Percentiles rank a stretch among this genome's conserved stretches.
These are phyloP conservation scores for Cadophora luteo-olivacea DNA, from an alignment of 2,329 filamentous ascomycete genomes.

Conservation along the genomic window DNA sequence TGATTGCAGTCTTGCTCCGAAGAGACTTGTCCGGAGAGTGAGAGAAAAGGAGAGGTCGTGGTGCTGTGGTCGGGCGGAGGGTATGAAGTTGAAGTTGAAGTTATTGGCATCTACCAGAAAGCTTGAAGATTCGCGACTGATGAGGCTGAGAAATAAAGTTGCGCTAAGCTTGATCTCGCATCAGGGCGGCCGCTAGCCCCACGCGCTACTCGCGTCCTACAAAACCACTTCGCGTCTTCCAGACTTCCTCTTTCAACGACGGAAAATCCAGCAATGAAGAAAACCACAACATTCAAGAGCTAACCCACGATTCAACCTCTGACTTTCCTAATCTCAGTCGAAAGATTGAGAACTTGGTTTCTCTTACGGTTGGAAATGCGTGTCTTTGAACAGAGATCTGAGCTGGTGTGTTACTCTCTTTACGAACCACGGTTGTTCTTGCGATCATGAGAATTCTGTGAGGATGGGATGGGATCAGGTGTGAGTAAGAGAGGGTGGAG, in stretches of 20 bases:
- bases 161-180: neutral
- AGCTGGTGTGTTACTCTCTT: slow-evolving; percentile 36
- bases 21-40: slow-evolving; percentile 3
- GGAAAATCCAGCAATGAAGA: slow-evolving; percentile 44
- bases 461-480: slow-evolving; percentile 20
- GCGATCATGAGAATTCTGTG: slow-evolving; percentile 13
- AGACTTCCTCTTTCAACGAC: slow-evolving; percentile 22
- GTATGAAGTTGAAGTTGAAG: slow-evolving; percentile 17
- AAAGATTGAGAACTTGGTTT: neutral
- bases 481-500: slow-evolving; percentile 20
- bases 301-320: slow-evolving; percentile 41
- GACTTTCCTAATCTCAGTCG: neutral
- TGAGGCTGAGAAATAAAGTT: slow-evolving; percentile 18
- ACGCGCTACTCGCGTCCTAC: slow-evolving; percentile 19
- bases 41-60: neutral
- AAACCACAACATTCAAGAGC: slow-evolving; percentile 40
- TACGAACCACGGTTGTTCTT: neutral
- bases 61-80: neutral
- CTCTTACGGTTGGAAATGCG: slow-evolving; percentile 41
- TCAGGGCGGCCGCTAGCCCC: slow-evolving; percentile 26
- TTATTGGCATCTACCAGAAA: slow-evolving; percentile 7
- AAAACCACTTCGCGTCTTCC: slow-evolving; percentile 31
- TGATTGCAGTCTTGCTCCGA: slow-evolving; percentile 33
- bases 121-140: slow-evolving; percentile 10
- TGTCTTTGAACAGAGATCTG: slow-evolving; percentile 48